phyloP scores from a whole-genome alignment of 2,329 filamentous ascomycete genomes.

The Calycina herbarum region DNA sequence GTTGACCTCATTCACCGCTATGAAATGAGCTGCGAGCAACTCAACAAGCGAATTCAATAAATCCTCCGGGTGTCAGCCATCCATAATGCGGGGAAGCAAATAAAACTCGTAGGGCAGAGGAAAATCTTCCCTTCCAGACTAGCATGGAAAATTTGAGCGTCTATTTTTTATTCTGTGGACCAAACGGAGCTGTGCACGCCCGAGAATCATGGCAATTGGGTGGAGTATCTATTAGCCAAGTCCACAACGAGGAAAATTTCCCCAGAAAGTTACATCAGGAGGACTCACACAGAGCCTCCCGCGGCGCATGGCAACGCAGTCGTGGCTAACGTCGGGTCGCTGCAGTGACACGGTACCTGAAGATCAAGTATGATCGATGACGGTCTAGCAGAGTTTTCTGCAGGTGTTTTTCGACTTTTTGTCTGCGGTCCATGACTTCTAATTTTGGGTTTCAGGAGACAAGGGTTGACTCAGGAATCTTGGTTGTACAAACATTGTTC shows the following conservation, averaged over 20 bases:
- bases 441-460: slow-evolving; percentile 1
- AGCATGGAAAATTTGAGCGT: not conserved
- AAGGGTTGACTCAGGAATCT: not conserved
- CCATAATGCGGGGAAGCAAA: slow-evolving; percentile 1
- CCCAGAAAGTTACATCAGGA: slow-evolving; percentile 5
- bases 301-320: not conserved
- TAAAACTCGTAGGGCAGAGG: slow-evolving; percentile 3
- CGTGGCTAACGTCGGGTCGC: slow-evolving; percentile 1
- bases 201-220: not conserved
- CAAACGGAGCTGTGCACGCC: not conserved
- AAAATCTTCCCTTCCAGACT: not conserved
- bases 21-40: not conserved
- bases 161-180: slow-evolving; percentile 2
- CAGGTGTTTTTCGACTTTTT: not conserved
- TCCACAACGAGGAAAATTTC: not conserved
- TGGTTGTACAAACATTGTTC: not conserved
- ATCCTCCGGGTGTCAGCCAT: not conserved
- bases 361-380: slow-evolving; percentile 6
- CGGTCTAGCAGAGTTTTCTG: slow-evolving; percentile 5
- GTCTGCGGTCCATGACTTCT: not conserved
- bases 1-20: not conserved
- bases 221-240: not conserved
- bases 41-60: not conserved
- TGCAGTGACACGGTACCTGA: slow-evolving; percentile 7
- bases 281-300: not conserved